Evolutionary conservation across 192 early-diverging fungal genomes (phyloP).

Genomic region (Mortierella antarctica): DNA sequence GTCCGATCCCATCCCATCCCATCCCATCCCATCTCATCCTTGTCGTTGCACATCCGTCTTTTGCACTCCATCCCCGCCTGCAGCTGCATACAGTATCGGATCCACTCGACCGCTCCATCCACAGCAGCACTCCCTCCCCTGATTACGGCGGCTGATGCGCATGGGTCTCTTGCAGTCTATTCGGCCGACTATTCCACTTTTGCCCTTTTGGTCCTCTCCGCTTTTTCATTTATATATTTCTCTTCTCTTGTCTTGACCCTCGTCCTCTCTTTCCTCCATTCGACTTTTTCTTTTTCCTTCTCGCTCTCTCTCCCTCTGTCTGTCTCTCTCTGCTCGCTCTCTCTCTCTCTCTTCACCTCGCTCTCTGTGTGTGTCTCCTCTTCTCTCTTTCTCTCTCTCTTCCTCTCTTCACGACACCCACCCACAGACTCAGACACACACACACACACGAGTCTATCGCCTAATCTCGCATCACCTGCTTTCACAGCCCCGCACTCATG

Average conservation of each 20-base stretch:
- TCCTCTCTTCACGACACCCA: not conserved
- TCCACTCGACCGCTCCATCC: too few relatives aligned
- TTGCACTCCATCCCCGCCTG: too few relatives aligned
- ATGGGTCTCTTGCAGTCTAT: too few relatives aligned
- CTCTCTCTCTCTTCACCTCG: not conserved
- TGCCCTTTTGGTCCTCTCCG: too few relatives aligned
- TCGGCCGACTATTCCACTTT: too few relatives aligned
- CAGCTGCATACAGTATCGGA: too few relatives aligned
- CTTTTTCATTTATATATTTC: too few relatives aligned
- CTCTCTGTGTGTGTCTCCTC: not conserved
- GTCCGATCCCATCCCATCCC: too few relatives aligned
- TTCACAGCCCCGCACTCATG: not conserved
- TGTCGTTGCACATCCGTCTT: too few relatives aligned
- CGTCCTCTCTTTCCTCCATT: not conserved
- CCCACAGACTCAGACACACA: not conserved
- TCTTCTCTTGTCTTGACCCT: not conserved
- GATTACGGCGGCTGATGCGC: too few relatives aligned
- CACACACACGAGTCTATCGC: not conserved
- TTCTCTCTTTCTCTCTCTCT: slow-evolving; percentile 1
- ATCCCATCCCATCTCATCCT: too few relatives aligned
- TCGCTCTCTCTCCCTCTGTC: not conserved
- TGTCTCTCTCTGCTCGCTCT: not conserved
- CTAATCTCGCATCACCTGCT: not conserved
- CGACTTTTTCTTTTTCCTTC: not conserved
- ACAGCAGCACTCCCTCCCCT: too few relatives aligned